Conservation (phyloP, 768 basidiomycete genomes). For the Brasilioporus rufonigricans region DNA sequence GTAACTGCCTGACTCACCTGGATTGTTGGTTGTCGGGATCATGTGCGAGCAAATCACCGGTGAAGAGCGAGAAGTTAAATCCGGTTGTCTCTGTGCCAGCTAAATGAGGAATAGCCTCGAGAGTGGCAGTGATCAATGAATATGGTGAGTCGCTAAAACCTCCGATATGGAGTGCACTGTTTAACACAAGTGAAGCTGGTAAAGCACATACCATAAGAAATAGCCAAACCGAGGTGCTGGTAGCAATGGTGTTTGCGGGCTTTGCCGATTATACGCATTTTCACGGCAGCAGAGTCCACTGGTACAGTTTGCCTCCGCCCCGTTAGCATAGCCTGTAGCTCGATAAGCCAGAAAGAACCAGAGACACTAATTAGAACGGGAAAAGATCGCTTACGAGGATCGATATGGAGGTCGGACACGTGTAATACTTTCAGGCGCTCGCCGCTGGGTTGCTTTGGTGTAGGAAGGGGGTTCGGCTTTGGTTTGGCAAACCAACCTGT, state of each 20-base stretch:
- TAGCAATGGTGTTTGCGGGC: slow-evolving; percentile 47
- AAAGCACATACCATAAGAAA: slow-evolving; percentile 48
- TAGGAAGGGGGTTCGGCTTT: slow-evolving; percentile 67
- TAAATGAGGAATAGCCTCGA: slow-evolving; percentile 66
- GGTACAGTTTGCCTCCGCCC: slow-evolving; percentile 72
- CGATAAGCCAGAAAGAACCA: background rate
- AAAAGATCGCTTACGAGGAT: slow-evolving; percentile 51
- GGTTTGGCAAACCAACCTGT: slow-evolving; percentile 74
- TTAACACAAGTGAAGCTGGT: background rate
- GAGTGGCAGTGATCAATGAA: slow-evolving; percentile 54
- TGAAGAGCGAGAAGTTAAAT: slow-evolving; percentile 66
- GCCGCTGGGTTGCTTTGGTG: slow-evolving; percentile 56
- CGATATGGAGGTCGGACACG: slow-evolving; percentile 75
- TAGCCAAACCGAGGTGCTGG: slow-evolving; percentile 71
- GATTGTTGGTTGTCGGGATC: slow-evolving; percentile 64
- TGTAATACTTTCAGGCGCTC: slow-evolving; percentile 70
- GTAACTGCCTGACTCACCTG: slow-evolving; percentile 37
- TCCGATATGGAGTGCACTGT: background rate
- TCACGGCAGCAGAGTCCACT: slow-evolving; percentile 63
- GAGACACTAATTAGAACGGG: background rate
- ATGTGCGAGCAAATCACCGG: slow-evolving; percentile 74
- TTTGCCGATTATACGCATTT: slow-evolving; percentile 47
- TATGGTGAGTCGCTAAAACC: slow-evolving; percentile 57
- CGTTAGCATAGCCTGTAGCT: slow-evolving; percentile 58
- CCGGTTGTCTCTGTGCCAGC: slow-evolving; percentile 58